Conservation (phyloP, 495 filamentous ascomycete species). For the Aspergillus avenaceus region DNA sequence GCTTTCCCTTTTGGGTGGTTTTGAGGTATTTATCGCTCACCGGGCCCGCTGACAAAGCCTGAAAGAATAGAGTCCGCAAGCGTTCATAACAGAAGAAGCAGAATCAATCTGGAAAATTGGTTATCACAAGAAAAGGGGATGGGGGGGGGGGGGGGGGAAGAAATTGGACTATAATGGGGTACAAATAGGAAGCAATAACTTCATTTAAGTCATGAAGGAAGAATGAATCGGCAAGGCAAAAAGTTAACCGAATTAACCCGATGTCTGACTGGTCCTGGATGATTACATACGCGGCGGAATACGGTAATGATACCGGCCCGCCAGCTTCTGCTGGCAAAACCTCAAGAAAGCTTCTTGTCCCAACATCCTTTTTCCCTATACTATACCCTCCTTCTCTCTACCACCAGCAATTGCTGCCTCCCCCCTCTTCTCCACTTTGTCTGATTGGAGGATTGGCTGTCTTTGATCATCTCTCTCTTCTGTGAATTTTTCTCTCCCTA, state of each 20-base stretch:
- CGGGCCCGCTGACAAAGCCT: conserved; percentile 2
- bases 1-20: background rate
- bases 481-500: conserved; percentile 25
- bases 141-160: no score
- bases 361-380: conserved; percentile 30
- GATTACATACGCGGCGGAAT: conserved; percentile 18
- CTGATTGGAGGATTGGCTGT: conserved; percentile 27
- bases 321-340: conserved; percentile 20
- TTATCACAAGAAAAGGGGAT: no score
- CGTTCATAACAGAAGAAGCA: no score
- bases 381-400: conserved; percentile 20
- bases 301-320: conserved; percentile 25
- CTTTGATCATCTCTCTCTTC: conserved; percentile 16
- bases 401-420: conserved; percentile 16
- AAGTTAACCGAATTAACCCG: conserved; percentile 16
- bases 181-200: no score
- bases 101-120: no score
- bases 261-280: conserved; percentile 9
- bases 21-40: background rate
- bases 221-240: conserved; percentile 7
- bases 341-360: conserved; percentile 19
- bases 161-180: no score
- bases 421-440: conserved; percentile 23
- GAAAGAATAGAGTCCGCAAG: no score
- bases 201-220: no score